phyloP scores from a whole-genome alignment of 140 eudicot genomes.

The Erigeron philadelphicus region DNA sequence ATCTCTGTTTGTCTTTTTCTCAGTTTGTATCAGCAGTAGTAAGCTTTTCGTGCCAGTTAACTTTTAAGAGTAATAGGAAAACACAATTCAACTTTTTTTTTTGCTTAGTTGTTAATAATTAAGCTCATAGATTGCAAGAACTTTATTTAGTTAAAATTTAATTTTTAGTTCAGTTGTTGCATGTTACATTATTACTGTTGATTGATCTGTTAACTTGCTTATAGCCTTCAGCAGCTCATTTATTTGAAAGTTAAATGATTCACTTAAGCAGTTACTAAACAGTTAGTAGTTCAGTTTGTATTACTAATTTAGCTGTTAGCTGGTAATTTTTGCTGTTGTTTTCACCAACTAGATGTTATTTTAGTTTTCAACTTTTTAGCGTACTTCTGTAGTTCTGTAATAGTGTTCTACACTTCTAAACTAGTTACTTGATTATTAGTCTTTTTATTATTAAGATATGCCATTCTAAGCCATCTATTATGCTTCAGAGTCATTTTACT shows the following conservation, averaged over 20 bases:
- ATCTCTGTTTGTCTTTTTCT: no score
- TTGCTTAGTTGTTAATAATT: no score
- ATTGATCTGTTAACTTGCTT: background rate
- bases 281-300: no score
- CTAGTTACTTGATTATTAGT: no score
- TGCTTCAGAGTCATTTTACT: no score
- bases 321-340: background rate
- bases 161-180: background rate
- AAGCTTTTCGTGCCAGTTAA: background rate
- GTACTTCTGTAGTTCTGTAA: no score
- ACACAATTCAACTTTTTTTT: no score
- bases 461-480: no score
- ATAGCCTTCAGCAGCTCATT: background rate
- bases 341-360: background rate
- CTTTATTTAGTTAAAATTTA: background rate
- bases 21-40: no score
- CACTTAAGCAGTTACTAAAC: background rate
- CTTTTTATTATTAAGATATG: no score
- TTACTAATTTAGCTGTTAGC: background rate
- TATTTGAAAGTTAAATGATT: background rate
- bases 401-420: no score
- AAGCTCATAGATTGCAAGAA: no score
- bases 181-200: background rate
- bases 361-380: background rate
- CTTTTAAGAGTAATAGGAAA: background rate